These are phyloP conservation scores for Podaxis sp. DNA, from an alignment of 768 basidiomycete species.

Conservation along the genomic window DNA sequence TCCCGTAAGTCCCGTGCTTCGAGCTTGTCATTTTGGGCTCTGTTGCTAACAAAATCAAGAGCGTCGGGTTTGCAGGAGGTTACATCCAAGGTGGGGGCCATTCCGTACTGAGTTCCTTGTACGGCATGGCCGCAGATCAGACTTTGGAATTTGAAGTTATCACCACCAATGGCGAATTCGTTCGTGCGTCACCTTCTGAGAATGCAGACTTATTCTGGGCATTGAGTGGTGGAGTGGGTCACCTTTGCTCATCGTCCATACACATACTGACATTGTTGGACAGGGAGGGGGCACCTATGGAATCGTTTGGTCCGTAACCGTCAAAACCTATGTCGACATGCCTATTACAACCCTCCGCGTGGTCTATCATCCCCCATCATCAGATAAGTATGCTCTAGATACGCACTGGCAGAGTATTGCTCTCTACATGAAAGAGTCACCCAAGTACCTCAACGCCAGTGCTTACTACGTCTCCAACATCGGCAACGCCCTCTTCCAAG, in stretches of 20 bases:
- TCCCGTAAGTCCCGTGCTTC: slow-evolving; percentile 14
- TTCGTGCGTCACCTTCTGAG: slow-evolving; percentile 34
- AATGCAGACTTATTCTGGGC: slow-evolving; percentile 46
- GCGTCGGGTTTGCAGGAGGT: slow-evolving; percentile 40
- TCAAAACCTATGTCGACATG: slow-evolving; percentile 19
- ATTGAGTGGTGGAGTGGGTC: slow-evolving; percentile 38
- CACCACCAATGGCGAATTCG: slow-evolving; percentile 37
- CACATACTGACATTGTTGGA: not conserved
- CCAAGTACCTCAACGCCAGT: slow-evolving; percentile 16
- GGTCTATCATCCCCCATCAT: slow-evolving; percentile 5
- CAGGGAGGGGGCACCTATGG: slow-evolving; percentile 13
- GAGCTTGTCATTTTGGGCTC: not conserved
- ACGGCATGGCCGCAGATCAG: slow-evolving; percentile 29
- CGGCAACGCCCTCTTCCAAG: slow-evolving; percentile 17
- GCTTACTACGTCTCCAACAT: slow-evolving; percentile 15
- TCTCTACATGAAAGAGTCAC: slow-evolving; percentile 15
- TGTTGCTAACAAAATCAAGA: slow-evolving; percentile 19
- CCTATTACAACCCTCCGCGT: slow-evolving; percentile 16
- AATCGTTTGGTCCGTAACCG: slow-evolving; percentile 18
- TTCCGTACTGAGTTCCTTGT: slow-evolving; percentile 18
- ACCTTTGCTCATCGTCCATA: not conserved
- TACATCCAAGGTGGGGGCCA: slow-evolving; percentile 40
- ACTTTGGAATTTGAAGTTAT: slow-evolving; percentile 38
- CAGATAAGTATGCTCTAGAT: slow-evolving; percentile 8
- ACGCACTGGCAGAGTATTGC: slow-evolving; percentile 16